Percentiles rank a stretch among this genome's conserved stretches.
Conservation (phyloP, 169 alveolate species). For the Eimeria maxima region DNA sequence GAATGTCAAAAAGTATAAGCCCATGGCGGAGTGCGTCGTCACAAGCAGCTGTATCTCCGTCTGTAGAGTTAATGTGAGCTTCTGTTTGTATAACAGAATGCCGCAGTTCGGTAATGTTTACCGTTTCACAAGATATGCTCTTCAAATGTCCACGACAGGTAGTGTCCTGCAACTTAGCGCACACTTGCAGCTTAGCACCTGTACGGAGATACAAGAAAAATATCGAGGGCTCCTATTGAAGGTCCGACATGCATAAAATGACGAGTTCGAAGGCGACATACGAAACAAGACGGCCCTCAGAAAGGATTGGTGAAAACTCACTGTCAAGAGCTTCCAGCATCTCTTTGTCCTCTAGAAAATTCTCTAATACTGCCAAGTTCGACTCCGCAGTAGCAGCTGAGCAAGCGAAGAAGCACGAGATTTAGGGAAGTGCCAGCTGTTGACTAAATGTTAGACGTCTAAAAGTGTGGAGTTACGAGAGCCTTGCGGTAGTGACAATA, state of each 20-base stretch:
- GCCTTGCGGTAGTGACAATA: neutral
- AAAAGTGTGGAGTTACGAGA: neutral
- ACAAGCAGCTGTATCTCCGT: constrained; percentile 31
- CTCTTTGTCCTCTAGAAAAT: neutral
- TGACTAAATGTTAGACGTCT: neutral
- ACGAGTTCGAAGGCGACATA: neutral
- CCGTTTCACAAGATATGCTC: neutral
- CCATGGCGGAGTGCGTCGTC: constrained; percentile 52
- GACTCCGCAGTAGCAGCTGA: constrained; percentile 67
- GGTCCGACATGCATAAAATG: neutral
- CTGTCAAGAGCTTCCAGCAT: constrained; percentile 41
- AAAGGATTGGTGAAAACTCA: neutral
- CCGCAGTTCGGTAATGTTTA: constrained; percentile 19
- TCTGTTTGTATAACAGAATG: neutral
- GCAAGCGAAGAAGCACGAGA: neutral
- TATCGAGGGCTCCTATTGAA: neutral
- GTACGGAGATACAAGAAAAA: neutral
- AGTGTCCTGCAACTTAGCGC: constrained; percentile 34
- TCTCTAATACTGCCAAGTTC: constrained; percentile 13
- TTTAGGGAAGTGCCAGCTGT: neutral
- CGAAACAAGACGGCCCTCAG: neutral
- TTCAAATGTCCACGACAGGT: constrained; percentile 36
- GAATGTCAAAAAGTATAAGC: constrained; percentile 23
- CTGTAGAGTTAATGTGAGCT: neutral
- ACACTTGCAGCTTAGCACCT: constrained; percentile 34